phyloP scores from a whole-genome alignment of 345 rosid species.

The Sisymbrium altissimum region DNA sequence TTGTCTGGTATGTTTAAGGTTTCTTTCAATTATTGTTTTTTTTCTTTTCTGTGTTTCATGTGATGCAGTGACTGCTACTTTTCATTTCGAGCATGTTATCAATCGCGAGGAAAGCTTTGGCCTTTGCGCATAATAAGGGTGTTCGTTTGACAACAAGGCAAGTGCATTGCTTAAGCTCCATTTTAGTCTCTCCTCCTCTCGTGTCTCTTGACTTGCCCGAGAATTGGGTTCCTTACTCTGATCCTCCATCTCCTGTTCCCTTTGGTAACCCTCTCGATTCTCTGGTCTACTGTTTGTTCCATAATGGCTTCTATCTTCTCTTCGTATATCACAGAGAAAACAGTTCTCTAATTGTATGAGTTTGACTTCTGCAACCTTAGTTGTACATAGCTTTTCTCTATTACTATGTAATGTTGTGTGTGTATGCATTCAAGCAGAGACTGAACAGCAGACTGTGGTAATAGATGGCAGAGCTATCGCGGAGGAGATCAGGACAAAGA shows the following conservation, averaged over 20 bases:
- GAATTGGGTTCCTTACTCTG: constrained; percentile 42
- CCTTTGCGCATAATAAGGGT: constrained; percentile 9
- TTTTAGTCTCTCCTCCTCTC: constrained; percentile 70
- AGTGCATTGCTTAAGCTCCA: constrained; percentile 34
- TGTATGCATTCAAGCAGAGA: constrained; percentile 36
- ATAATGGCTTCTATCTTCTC: background rate
- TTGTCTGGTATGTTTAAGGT: background rate
- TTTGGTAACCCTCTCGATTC: constrained; percentile 32
- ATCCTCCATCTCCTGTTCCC: constrained; percentile 15
- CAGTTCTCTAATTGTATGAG: background rate
- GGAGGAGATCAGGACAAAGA: constrained; percentile 59
- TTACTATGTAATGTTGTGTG: background rate
- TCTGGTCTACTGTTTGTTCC: background rate
- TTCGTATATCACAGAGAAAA: background rate
- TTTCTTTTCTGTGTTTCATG: background rate
- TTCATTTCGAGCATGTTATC: constrained; percentile 19
- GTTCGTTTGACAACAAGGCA: constrained; percentile 26
- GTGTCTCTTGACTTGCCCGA: constrained; percentile 76
- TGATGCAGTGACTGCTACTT: constrained; percentile 8
- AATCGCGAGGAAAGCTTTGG: constrained; percentile 33
- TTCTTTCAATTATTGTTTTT: constrained; percentile 9
- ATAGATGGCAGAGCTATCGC: constrained; percentile 82
- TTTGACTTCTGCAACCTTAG: background rate
- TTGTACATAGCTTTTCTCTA: background rate
- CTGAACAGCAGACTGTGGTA: constrained; percentile 41